Evolutionary conservation across 495 filamentous ascomycete genomes (phyloP), one percentile per base, ranked within the genome.

Genomic region (Aspergillus steynii): DNA sequence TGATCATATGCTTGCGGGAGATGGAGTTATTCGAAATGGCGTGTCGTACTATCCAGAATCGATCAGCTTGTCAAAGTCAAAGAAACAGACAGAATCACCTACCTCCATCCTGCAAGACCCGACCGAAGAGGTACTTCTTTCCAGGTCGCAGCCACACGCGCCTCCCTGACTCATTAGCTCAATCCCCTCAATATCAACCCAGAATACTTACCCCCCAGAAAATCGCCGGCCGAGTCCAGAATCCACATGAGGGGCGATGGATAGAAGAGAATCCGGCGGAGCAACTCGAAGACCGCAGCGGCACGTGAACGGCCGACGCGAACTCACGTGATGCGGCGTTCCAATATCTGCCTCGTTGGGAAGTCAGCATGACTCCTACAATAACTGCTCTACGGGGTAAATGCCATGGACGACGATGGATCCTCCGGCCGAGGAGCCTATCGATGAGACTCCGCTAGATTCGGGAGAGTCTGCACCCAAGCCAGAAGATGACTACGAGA

Each of bases 1-100:
- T 86, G 31, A 87, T 86, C 65, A 97, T 78, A 72, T 99, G 95
- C 62, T 94, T 88, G 32, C 94, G 83, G n/a, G 95, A 99, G 53
- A 99, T 87, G 5, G 86, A 86, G 61, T 89, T 88, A 59, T 92
- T 79, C 6, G 81, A 55, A 74, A 91, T 82, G 56, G 71, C 71
- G 86, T 87, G 68, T 67, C 83, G 75, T 66, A 74, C 86, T 87
- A 64, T 71, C 74, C 3, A 29, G 0, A 6, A 51, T 50, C 29
- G 47, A 27, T 66, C 46, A 60, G 53, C 48, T 50, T 34, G 10
- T 59, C 9, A 2, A 9, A 53, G 8, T 12, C 2, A 14, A 7
- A 20, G 20, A 20, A 20, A 20, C 20, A 20, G 20, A 20, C 26
- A 27, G 14, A 7, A 20, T 34, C 58, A 53, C 64, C 37, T 71